Evolutionary conservation across 1,284 basidiomycete genomes (phyloP).

Genomic region (Puccinia coronata): DNA sequence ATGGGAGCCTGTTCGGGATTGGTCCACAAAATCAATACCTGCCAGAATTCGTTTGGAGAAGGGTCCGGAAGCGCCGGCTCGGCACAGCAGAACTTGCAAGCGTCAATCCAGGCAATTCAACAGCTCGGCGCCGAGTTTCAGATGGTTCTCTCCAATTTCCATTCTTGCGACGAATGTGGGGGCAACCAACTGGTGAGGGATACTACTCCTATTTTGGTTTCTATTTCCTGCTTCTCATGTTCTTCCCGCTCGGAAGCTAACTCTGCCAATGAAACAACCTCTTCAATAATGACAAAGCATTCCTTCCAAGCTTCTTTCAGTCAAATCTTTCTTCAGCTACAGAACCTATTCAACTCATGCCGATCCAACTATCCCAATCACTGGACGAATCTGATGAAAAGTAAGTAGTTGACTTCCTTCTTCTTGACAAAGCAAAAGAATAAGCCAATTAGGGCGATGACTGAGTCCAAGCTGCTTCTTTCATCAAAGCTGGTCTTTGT

Average conservation of each 20-base stretch:
- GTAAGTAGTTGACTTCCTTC: no score
- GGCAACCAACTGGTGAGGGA: conserved; percentile 2
- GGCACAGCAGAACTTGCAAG: not conserved
- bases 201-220: no score
- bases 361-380: conserved; percentile 16
- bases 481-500: not conserved
- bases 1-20: conserved; percentile 1
- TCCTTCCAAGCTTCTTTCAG: not conserved
- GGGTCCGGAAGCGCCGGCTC: not conserved
- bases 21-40: not conserved
- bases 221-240: no score
- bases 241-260: not conserved
- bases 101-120: conserved; percentile 10
- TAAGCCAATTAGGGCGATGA: no score
- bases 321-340: conserved; percentile 6
- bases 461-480: not conserved
- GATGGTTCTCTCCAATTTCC: not conserved
- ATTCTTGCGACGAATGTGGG: conserved; percentile 1
- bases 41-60: not conserved
- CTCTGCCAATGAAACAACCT: not conserved
- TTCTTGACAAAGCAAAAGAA: no score
- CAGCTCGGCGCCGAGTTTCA: not conserved
- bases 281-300: not conserved
- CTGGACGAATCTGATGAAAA: not conserved
- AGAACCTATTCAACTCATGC: conserved; percentile 5